These are phyloP conservation scores for Misopates orontium DNA, from an alignment of 257 asterid species.

Conservation along the genomic window DNA sequence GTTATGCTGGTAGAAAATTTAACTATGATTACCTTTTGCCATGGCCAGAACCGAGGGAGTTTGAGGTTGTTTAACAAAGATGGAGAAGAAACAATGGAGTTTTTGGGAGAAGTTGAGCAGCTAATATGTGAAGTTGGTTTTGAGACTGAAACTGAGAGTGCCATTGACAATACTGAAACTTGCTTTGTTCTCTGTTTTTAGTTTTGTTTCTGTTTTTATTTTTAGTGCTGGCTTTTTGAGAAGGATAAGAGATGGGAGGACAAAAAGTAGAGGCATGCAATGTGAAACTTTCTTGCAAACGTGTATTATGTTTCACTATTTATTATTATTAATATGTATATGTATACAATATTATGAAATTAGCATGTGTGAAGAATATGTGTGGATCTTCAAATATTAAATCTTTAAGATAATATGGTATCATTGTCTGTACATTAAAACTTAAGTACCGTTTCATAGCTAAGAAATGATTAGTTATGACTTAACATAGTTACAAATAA, in stretches of 20 bases:
- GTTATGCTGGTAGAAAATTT: neutral
- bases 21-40: constrained; percentile 65
- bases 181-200: constrained; percentile 10
- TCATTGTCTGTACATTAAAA: no score
- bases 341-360: no score
- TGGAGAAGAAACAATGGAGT: constrained; percentile 42
- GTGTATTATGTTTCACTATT: no score
- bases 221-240: constrained; percentile 4
- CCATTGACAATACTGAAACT: constrained; percentile 37
- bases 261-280: neutral
- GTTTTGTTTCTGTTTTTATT: neutral
- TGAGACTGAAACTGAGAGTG: constrained; percentile 39
- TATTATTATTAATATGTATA: no score
- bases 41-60: constrained; percentile 90
- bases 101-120: constrained; percentile 43
- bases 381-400: no score
- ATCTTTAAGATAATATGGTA: no score
- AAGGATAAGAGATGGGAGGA: constrained; percentile 34
- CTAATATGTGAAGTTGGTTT: constrained; percentile 38
- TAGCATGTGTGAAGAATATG: no score
- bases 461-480: no score
- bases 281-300: no score
- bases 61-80: constrained; percentile 48
- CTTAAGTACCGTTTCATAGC: no score
- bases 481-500: no score